Base-by-base conservation (phyloP, 805 yeast genomes). In the Blastobotrys attinorum region DNA sequence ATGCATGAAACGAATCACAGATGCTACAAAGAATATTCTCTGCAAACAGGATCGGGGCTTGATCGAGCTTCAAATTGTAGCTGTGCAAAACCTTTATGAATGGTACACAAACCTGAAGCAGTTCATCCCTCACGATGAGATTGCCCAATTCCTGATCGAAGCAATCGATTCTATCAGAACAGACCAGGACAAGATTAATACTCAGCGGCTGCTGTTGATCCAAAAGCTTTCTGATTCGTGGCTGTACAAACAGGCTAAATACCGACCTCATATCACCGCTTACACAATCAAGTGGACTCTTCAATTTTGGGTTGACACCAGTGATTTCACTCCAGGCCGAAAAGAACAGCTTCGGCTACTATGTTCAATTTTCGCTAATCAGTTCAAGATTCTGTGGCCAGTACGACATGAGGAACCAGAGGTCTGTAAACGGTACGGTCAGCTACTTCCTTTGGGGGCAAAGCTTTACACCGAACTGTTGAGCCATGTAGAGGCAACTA, bases 81-180 rank as follows among this genome's bases (percentile, higher is more conserved):
- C 84, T 22, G 58, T 83, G 47, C 83, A 81, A 44, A 71, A 73
- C 20, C 64, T 79, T 46, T 85, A 80, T 53, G 61, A 75, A 21
- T 75, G 79, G 57, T 54, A 79, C 33, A 68, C 63, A 25, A 60
- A 71, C 3, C 63, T 79, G 39, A 63, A 66, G 47, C 56, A 56
- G 0, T 56, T 69, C 21, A 62, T 71, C 43, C 63, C 65, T 35
- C 71, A 65, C 39, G 51, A 53, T 3, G 69, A 64, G 10, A 55
- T 76, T 22, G 63, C 76, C 42, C 58, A 60, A 3, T 65, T 69
- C 45, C 66, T 73, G 8, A 60, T 70, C 29, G 57, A 56, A 3
- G 71, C 80, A 59, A 64, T 79, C 37, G 73, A 75, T 40, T 59
- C 79, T 1, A 68, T 79, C 44, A 80, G 83, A 2, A 60, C 64